Base-by-base conservation (phyloP, 257 asterid genomes). In the Coffea canephora region DNA sequence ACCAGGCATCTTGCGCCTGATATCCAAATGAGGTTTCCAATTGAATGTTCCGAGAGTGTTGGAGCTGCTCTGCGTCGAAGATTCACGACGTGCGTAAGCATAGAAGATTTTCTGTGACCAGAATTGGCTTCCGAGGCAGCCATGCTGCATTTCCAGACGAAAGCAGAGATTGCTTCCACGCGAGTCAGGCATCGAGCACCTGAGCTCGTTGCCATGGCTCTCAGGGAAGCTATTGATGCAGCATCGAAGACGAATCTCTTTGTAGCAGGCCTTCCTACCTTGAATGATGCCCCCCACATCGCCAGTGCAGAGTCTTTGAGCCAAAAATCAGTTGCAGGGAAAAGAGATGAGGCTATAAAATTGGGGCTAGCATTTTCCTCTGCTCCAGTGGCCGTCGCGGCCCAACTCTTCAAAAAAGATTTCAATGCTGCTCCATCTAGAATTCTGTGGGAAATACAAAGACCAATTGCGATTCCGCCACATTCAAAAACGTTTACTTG, bases 381-480 rank as follows among this genome's bases (percentile, higher is more conserved):
- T 34, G 89, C 71, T 34, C 65, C 57, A 15, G 84, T 75, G 36
- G 83, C 77, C 16, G 81, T 64, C 69, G 36, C 78, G 5, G 95
- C 88, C 98, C 98, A 94, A 25, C 81, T 49, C 62, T 83, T 91
- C 46, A 91, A 66, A 68, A 94, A 94, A 36, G 81, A 80, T 79
- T 90, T 81, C 39, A 92, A 79, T 6, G 89, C 91, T 67, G 86
- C 66, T 49, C 98, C 98, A 77, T 94, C 98, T 27, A 92, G 88
- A 84, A 91, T 76, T 77, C 78, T 88, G 43, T 94, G 97, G 0
- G 96, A 87, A 55, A 94, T 79, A 68, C 97, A 89, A 21, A 92
- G 19, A 1, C 94, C 97, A 49, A 94, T 80, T 8, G 96, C 91
- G 19, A 94, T 86, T 39, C 97, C 98, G 59, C 98, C 98, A 16